Percentiles rank a stretch among this genome's conserved stretches.
These are phyloP conservation scores for Serendipita sp. DNA, from an alignment of 768 basidiomycete species.

Conservation along the genomic window DNA sequence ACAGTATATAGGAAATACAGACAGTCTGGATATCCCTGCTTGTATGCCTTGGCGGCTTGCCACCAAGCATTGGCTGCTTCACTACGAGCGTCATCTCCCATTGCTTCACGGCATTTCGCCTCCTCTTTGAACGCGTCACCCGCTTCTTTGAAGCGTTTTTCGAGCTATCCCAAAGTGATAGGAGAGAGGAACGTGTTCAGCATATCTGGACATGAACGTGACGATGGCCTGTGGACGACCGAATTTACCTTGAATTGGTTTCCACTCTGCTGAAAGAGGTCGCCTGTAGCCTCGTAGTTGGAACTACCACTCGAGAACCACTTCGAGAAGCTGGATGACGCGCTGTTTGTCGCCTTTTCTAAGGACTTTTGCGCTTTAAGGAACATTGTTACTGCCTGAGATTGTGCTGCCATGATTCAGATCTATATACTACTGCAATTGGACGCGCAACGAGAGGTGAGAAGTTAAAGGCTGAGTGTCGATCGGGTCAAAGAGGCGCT, in stretches of 20 bases:
- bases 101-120: constrained; percentile 79
- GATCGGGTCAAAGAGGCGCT: too few relatives aligned
- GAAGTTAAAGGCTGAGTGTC: too few relatives aligned
- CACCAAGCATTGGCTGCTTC: constrained; percentile 99
- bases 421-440: background rate
- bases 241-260: constrained; percentile 59
- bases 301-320: constrained; percentile 77
- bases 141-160: constrained; percentile 80
- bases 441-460: background rate
- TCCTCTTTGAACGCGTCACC: constrained; percentile 87
- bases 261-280: constrained; percentile 86
- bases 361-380: constrained; percentile 43
- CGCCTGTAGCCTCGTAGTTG: constrained; percentile 91
- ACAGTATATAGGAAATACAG: constrained; percentile 18
- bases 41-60: constrained; percentile 95
- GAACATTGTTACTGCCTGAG: constrained; percentile 53
- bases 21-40: constrained; percentile 75
- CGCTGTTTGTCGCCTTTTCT: constrained; percentile 79
- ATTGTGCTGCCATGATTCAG: constrained; percentile 51
- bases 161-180: constrained; percentile 31
- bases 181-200: background rate
- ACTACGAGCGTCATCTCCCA: constrained; percentile 54
- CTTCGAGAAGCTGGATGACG: constrained; percentile 23
- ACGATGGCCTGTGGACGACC: background rate
- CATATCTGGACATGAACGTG: background rate